Conservation (phyloP, 2,329 filamentous ascomycete species). For the Alternaria consortialis region DNA sequence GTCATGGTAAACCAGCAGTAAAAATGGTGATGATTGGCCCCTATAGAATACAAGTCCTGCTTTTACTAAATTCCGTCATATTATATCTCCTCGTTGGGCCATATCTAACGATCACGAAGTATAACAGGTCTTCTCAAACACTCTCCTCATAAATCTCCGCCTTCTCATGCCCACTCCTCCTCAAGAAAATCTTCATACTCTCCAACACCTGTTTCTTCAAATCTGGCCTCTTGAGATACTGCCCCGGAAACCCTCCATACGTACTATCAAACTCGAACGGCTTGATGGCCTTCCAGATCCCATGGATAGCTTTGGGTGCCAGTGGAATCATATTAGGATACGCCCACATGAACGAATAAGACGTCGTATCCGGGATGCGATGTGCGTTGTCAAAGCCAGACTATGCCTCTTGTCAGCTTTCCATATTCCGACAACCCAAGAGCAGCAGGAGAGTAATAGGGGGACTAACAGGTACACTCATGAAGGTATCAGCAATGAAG, state of each 20-base stretch:
- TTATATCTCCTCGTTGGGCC: neutral
- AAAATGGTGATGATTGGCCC: neutral
- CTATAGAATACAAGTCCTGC: neutral
- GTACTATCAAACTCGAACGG: conserved; percentile 70
- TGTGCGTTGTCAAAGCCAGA: conserved; percentile 50
- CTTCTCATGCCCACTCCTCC: conserved; percentile 58
- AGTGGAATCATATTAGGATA: conserved; percentile 69
- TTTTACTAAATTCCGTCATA: neutral
- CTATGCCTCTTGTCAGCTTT: conserved; percentile 16
- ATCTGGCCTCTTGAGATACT: conserved; percentile 65
- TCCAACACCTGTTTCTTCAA: conserved; percentile 74
- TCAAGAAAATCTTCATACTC: conserved; percentile 78
- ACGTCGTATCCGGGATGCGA: conserved; percentile 56
- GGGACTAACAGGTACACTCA: conserved; percentile 69
- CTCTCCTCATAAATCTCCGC: conserved; percentile 52
- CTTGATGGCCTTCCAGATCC: conserved; percentile 75
- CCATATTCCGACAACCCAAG: neutral
- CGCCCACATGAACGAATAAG: conserved; percentile 79
- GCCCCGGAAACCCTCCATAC: conserved; percentile 71
- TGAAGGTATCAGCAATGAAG: conserved; percentile 80
- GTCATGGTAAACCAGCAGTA: neutral
- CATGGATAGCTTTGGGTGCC: conserved; percentile 66
- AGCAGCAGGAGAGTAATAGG: conserved; percentile 1
- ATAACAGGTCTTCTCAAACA: neutral
- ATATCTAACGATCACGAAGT: neutral